Base-by-base conservation (phyloP, 495 filamentous ascomycete genomes). In the Neurospora tetraspora region DNA sequence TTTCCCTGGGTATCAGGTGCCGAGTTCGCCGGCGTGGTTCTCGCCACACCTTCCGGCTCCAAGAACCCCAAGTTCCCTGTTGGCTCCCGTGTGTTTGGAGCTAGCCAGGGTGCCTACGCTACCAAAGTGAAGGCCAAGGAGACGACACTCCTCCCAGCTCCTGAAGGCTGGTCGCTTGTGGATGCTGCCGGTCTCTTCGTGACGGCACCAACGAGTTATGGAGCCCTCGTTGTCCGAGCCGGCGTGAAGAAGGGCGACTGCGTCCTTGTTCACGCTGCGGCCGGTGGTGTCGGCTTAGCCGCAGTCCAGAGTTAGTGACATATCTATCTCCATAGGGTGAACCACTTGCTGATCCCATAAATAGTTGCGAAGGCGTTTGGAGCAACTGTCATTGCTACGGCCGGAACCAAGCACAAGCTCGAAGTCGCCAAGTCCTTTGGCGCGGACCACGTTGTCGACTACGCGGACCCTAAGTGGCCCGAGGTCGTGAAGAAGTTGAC, bases 251-350 rank as follows among this genome's bases (percentile, higher is more conserved):
- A 85, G 3, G 94, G 93, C 1, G 95, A 98, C 73, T 93, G 86
- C 80, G 95, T 98, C 4, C 88, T 98, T 27, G 88, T 98, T 16
- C 94, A 98, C 82, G 95, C 95, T 14, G 95, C 93, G 0, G 95
- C 95, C 0, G 95, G 95, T 3, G 95, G 95, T 3, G 95, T 98
- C 0, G 95, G 95, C 3, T 82, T 98, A 16, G 93, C 94, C 23
- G 95, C 95, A 20, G 93, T 98, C 39, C 95, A 98, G 77, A 88
- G 80, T 82, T 16, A 4, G 80, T 75, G 11, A 6, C 8, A 8
- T 12, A 12, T 5, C 27, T 1, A 45, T 3, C 7, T 12, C 5
- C 5, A 34, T n/a, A 14, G 20, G 0, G 1, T 8, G 10, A 16
- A 20, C 2, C 3, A 6, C 36, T 65, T 20, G 47, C 75, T 79